Evolutionary conservation across 2,329 filamentous ascomycete genomes (phyloP), one percentile per base, ranked within the genome.

Genomic region (Fusarium multiceps): DNA sequence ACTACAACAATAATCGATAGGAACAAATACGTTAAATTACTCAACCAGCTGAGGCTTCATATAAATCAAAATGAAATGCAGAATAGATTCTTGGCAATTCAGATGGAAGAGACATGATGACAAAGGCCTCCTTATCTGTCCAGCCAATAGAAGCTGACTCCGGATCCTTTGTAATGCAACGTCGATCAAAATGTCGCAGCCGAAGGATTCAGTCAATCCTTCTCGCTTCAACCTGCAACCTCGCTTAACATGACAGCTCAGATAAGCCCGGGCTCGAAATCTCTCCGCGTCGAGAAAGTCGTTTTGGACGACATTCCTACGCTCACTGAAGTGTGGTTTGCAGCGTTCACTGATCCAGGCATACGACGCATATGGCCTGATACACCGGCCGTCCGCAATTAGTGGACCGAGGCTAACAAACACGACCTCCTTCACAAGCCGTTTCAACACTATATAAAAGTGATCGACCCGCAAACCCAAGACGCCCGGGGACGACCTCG

Each of bases 321-420:
- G 4, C 49, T 72, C 18, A 67, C 58, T 7, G 59, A 72, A 4
- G 21, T 72, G 12, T 72, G 69, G 69, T 72, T 60, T 9, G 66
- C 59, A 13, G 66, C 62, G 12, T 72, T 72, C 20, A 68, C 59
- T 6, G 63, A 70, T 32, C 49, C 59, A 3, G 59, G 41, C 7
- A 59, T 72, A 14, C 55, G 41, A 16, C 55, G 28, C 11, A 27
- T 72, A 9, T 72, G 69, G 69, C 69, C 69, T 41, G 66, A 70
- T 27, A 72, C 69, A 12, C 58, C 63, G 14, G 45, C 43, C 14
- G 69, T 72, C 20, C 66, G 63, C 16, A 55, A 37, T 13, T 72
- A 69, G 69, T 72, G 69, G 69, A 43, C 66, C 47, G 54, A 68
- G 14, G 69, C 66, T 20, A 71, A 70, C 27, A 41, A 32, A 12